Percentiles rank a stretch among this genome's conserved stretches.
phyloP scores from a whole-genome alignment of 1,284 basidiomycete species.

The Xerocomus nothofagi region DNA sequence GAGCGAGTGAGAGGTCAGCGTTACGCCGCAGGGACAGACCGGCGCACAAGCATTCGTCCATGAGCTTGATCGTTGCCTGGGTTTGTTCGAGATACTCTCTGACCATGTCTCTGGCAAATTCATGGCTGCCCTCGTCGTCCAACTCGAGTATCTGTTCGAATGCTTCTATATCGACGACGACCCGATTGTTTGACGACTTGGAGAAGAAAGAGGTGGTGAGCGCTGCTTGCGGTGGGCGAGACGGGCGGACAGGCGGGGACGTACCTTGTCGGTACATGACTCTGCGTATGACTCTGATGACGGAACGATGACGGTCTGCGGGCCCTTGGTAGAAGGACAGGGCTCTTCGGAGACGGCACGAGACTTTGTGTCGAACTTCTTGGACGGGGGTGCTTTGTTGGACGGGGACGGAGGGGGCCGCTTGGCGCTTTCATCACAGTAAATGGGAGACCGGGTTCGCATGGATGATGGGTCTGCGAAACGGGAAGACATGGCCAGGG shows the following conservation, averaged over 20 bases:
- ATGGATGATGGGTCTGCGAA: constrained; percentile 30
- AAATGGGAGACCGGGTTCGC: constrained; percentile 36
- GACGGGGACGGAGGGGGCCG: constrained; percentile 36
- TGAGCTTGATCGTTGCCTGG: constrained; percentile 69
- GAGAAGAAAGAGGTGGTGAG: constrained; percentile 11
- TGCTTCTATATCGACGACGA: constrained; percentile 71
- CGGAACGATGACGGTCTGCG: constrained; percentile 8
- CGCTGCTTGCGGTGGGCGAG: neutral
- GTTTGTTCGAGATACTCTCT: constrained; percentile 82
- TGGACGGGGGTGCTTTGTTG: constrained; percentile 32
- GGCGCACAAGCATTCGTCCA: constrained; percentile 80
- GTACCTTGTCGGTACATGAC: constrained; percentile 31
- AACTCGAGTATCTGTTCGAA: constrained; percentile 88
- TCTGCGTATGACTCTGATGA: constrained; percentile 20
- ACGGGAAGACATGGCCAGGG: constrained; percentile 30
- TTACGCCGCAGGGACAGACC: constrained; percentile 10
- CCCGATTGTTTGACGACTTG: constrained; percentile 16
- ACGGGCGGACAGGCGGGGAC: constrained; percentile 12
- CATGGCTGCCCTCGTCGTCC: constrained; percentile 79
- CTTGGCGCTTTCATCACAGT: constrained; percentile 29
- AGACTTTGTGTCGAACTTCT: constrained; percentile 35
- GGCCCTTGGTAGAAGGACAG: constrained; percentile 11
- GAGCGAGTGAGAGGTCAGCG: constrained; percentile 16
- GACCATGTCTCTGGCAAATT: constrained; percentile 80
- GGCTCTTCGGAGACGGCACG: constrained; percentile 36